Evolutionary conservation across 2,329 filamentous ascomycete species (phyloP), one percentile per base, ranked within the genome.

Genomic region (Talaromyces rugulosus): DNA sequence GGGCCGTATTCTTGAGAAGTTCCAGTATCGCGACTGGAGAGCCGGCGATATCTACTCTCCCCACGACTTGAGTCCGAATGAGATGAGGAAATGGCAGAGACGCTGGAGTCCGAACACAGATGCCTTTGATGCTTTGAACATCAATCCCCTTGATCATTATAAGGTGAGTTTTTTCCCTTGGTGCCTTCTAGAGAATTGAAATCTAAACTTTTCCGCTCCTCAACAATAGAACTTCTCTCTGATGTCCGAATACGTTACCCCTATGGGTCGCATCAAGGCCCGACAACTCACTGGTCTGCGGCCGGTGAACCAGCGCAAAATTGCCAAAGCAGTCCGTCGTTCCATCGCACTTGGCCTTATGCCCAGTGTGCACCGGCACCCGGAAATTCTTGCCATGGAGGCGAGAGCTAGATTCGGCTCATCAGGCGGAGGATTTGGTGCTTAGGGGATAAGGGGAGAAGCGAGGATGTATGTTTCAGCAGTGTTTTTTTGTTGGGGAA

Each of bases 271-370:
- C 63, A 97, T 99, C 75, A 90, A 87, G 78, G 87, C 89, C 74
- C 82, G 85, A n/a, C 83, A 76, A 5, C 81, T 88, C 28, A 98
- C 93, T 0, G 92, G 91, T 14, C 81, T 99, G 64, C 85, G 91
- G 62, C 90, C 90, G 2, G 89, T 91, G 67, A 98, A 98, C 81
- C 95, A 99, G 81, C 85, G 95, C 68, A 92, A 89, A 79, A 87
- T 99, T 73, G 90, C 94, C 65, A 97, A 96, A 82, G 94, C 96
- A 59, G 90, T 99, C 70, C 83, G 95, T 67, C 85, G 95, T 69
- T 89, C 91, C 23, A 89, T 98, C 70, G 95, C 93, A 1, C 84
- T 97, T 72, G 95, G 95, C 16, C 81, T 98, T 64, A 92, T 98
- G 84, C 95, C 95, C 28, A 96, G 89, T 74, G 89, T 96, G 60